Conservation (phyloP, 495 filamentous ascomycete species). For the Lasiosphaeris hirsuta region DNA sequence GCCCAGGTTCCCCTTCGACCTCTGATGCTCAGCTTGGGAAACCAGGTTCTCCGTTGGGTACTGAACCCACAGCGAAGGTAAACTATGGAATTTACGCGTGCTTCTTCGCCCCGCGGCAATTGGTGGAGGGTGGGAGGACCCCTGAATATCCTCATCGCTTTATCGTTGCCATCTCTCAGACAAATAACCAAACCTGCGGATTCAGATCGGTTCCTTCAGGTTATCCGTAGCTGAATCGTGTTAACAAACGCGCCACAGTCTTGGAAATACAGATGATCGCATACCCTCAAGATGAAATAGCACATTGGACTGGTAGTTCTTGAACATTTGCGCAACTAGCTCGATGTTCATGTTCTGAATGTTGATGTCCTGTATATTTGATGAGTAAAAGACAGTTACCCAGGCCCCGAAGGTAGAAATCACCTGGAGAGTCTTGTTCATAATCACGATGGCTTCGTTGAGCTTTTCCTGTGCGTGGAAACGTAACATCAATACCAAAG, state of each 20-base stretch:
- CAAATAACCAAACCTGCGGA: background rate
- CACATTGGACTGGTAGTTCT: slow-evolving; percentile 98
- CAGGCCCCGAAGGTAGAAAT: background rate
- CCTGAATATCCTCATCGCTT: no score
- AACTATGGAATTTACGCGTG: no score
- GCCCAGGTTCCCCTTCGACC: no score
- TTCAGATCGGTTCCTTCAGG: slow-evolving; percentile 70
- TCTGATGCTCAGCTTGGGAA: no score
- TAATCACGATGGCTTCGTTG: slow-evolving; percentile 85
- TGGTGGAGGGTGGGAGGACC: no score
- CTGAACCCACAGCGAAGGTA: no score
- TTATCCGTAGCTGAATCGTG: slow-evolving; percentile 69
- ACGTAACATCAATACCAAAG: background rate
- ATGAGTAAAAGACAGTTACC: background rate
- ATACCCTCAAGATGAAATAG: slow-evolving; percentile 95
- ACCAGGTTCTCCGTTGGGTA: no score
- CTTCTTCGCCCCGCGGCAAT: no score
- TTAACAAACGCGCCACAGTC: slow-evolving; percentile 1
- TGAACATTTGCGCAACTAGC: slow-evolving; percentile 98
- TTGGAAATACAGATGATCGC: slow-evolving; percentile 4
- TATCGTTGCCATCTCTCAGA: background rate
- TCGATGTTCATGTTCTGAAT: slow-evolving; percentile 98
- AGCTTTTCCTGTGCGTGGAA: slow-evolving; percentile 74
- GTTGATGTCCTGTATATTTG: slow-evolving; percentile 80
- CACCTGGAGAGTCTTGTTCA: slow-evolving; percentile 91